Base-by-base conservation (phyloP, 495 filamentous ascomycete genomes). In the Ascobolus immersus region DNA sequence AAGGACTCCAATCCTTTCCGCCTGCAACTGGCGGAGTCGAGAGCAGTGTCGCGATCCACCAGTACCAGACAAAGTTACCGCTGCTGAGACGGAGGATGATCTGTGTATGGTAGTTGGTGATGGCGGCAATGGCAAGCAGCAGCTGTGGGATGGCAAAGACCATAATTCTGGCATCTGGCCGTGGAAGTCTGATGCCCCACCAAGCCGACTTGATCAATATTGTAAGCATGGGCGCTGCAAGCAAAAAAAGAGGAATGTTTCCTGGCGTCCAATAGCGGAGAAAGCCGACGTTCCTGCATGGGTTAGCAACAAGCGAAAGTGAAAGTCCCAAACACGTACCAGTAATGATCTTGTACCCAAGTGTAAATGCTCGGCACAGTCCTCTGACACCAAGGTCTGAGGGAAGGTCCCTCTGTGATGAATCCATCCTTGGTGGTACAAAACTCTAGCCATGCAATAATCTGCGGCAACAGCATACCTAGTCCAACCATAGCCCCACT, bases 51-150 rank as follows among this genome's bases (percentile, higher is more conserved):
- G 59, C 70, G 24, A 82, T 28, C 59, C 71, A 86, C 67, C 75
- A 75, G 48, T 91, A 81, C 78, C 79, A 90, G 17, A 93, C 44
- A 19, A 79, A 74, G 52, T 80, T 93, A 1, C 73, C 80, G 0
- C 82, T 91, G 2, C 77, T 73, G 11, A 96, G 68, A 20, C 86
- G 63, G 23, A 73, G 86, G 40, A 94, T 72, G 37, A 94, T 89
- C 52, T 96, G 86, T 9, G 91, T 74, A 41, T 96, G 86, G 41
- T 84, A 89, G 30, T 52, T 75, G 6, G 71, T 74, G 17, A 82
- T 43, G 5, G 78, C 76, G 42, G 82, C 51, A 8, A 65, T 39
- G 0, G 73, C 70, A 20, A 96, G 54, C 2, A 82, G 23, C 2
- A 80, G 50, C 50, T 94, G 81, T 2, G 67, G 62, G 17, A 73